Evolutionary conservation across 2,329 filamentous ascomycete species (phyloP).

Genomic region (Alternaria sp.): DNA sequence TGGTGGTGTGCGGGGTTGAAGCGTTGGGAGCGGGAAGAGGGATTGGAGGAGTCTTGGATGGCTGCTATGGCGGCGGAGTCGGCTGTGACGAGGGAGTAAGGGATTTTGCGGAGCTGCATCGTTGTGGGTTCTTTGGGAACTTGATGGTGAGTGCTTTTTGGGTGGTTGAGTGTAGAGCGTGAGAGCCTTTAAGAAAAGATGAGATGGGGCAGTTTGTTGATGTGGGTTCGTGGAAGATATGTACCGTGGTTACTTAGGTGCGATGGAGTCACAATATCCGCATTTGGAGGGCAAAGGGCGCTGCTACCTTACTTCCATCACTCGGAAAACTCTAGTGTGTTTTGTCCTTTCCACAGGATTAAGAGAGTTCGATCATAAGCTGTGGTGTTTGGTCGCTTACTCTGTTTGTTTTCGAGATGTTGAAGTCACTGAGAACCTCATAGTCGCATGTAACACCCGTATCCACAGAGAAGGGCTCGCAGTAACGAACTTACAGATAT

Average conservation of each 20-base stretch:
- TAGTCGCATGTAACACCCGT: too few relatives aligned
- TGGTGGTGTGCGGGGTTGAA: constrained; percentile 27
- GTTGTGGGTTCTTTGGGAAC: not conserved
- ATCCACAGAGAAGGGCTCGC: too few relatives aligned
- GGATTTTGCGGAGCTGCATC: constrained; percentile 23
- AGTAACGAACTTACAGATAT: too few relatives aligned
- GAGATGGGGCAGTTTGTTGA: not conserved
- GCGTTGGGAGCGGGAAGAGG: constrained; percentile 19
- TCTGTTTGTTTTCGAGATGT: too few relatives aligned
- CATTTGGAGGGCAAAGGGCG: not conserved
- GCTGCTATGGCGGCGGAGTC: constrained; percentile 1
- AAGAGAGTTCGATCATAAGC: not conserved
- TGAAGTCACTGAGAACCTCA: too few relatives aligned
- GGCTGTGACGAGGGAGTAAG: constrained; percentile 16
- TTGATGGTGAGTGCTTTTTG: not conserved
- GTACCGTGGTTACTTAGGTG: not conserved
- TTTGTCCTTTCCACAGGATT: not conserved
- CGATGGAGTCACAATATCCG: not conserved
- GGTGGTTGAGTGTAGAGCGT: not conserved
- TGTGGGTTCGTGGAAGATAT: not conserved
- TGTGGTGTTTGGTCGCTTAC: not conserved
- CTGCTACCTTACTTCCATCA: not conserved
- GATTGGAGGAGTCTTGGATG: constrained; percentile 16
- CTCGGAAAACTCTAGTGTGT: not conserved
- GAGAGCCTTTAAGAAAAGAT: too few relatives aligned